These are phyloP conservation scores for Acanthamoeba culbertsoni DNA, from an alignment of 208 protist genomes.

Conservation along the genomic window DNA sequence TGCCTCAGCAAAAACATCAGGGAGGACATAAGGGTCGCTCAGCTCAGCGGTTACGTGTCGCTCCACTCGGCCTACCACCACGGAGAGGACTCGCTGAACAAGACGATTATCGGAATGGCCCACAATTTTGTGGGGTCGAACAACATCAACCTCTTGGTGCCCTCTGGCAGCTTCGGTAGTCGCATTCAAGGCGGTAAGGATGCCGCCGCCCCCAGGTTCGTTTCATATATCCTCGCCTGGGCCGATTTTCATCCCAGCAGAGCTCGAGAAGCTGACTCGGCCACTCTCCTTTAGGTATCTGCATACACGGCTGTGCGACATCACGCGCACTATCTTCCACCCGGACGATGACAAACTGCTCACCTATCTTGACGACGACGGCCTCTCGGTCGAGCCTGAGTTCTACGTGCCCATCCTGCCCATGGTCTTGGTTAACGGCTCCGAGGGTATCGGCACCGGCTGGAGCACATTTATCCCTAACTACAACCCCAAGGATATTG, in stretches of 20 bases:
- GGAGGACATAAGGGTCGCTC: conserved; percentile 98
- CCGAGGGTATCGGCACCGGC: conserved; percentile 99
- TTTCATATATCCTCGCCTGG: conserved; percentile 83
- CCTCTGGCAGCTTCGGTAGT: conserved; percentile 99
- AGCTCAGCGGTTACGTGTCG: conserved; percentile 96
- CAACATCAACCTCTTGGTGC: conserved; percentile 98
- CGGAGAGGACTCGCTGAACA: conserved; percentile 96
- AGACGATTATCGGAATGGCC: conserved; percentile 98
- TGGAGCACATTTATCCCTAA: conserved; percentile 97
- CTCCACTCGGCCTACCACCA: conserved; percentile 98
- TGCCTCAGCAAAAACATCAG: conserved; percentile 99
- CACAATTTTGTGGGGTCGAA: conserved; percentile 98
- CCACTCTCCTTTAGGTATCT: conserved; percentile 97
- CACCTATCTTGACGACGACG: conserved; percentile 98
- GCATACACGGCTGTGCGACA: conserved; percentile 94
- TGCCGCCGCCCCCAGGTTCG: conserved; percentile 97
- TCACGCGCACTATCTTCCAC: conserved; percentile 95
- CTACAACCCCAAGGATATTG: conserved; percentile 96
- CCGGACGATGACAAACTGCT: conserved; percentile 97
- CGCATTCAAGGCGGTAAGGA: conserved; percentile 98
- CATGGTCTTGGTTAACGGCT: conserved; percentile 98
- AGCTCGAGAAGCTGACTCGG: too few species aligned
- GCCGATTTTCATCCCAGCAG: too few species aligned
- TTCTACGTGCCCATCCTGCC: conserved; percentile 99
- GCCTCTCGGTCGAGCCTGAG: conserved; percentile 97